A percentile compares a stretch with the other conserved stretches of the same genome.
These are phyloP conservation scores for Daldinia decipiens DNA, from an alignment of 495 filamentous ascomycete species.

Conservation along the genomic window DNA sequence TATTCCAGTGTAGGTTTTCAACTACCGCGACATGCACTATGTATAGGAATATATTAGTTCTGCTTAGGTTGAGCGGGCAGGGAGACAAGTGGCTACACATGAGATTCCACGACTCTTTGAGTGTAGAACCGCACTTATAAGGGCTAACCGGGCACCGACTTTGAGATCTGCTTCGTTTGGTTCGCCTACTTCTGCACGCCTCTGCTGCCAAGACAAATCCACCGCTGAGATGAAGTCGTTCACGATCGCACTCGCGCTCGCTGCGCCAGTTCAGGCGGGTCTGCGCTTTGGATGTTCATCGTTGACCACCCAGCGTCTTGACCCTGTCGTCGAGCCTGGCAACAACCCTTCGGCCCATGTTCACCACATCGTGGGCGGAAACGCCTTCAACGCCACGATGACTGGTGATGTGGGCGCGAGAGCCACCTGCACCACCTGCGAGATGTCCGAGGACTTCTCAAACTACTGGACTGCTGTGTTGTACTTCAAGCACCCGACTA, in stretches of 20 bases:
- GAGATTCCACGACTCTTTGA: constrained; percentile 9
- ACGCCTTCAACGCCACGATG: constrained; percentile 60
- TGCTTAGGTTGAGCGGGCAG: constrained; percentile 20
- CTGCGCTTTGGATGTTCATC: constrained; percentile 60
- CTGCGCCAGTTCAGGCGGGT: constrained; percentile 53
- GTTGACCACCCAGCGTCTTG: constrained; percentile 57
- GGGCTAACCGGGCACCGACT: constrained; percentile 24
- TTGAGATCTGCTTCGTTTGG: constrained; percentile 8
- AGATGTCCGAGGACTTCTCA: constrained; percentile 59
- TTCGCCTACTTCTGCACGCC: constrained; percentile 33
- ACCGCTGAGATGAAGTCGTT: constrained; percentile 58
- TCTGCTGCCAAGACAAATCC: constrained; percentile 28
- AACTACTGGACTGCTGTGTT: constrained; percentile 62
- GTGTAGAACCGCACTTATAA: constrained; percentile 40
- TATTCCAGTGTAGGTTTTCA: constrained; percentile 15
- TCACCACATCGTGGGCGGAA: constrained; percentile 60
- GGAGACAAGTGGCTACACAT: constrained; percentile 9
- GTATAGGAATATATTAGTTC: constrained; percentile 20
- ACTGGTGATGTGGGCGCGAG: constrained; percentile 53
- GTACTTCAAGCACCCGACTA: constrained; percentile 61
- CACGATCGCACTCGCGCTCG: constrained; percentile 51
- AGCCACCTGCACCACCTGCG: constrained; percentile 56
- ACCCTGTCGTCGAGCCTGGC: constrained; percentile 57
- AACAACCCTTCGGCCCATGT: constrained; percentile 54
- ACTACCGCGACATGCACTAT: constrained; percentile 18